Evolutionary conservation across 495 filamentous ascomycete species (phyloP).

Genomic region (Aspergillus bertholletiae): DNA sequence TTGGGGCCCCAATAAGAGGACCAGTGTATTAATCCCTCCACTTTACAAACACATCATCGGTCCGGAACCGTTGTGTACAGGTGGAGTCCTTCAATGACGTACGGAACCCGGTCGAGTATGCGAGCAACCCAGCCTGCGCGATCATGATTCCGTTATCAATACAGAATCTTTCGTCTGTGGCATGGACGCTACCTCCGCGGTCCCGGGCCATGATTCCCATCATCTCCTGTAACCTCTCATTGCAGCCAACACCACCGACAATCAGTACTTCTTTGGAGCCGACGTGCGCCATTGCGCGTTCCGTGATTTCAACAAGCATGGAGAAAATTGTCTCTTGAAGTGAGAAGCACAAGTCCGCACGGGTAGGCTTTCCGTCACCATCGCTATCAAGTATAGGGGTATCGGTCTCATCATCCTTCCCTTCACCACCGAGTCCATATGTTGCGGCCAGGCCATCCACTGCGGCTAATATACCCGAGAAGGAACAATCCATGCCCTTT

Average conservation of each 20-base stretch:
- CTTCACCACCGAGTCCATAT: constrained; percentile 45
- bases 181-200: constrained; percentile 84
- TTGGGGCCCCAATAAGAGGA: not conserved
- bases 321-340: constrained; percentile 93
- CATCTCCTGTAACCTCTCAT: constrained; percentile 95
- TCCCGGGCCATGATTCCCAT: constrained; percentile 96
- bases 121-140: constrained; percentile 88
- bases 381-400: constrained; percentile 13
- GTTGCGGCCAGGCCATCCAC: constrained; percentile 73
- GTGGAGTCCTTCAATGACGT: constrained; percentile 78
- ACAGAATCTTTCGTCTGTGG: constrained; percentile 94
- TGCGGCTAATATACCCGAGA: constrained; percentile 82
- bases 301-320: constrained; percentile 98
- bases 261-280: constrained; percentile 87
- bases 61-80: constrained; percentile 92
- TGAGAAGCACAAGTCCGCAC: constrained; percentile 89
- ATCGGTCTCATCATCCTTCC: constrained; percentile 26
- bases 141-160: constrained; percentile 99
- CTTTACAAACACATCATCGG: constrained; percentile 87
- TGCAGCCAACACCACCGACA: constrained; percentile 97
- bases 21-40: constrained; percentile 65
- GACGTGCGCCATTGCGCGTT: constrained; percentile 97
- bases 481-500: constrained; percentile 97
- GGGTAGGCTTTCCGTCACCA: constrained; percentile 55
- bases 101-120: constrained; percentile 72